Base-by-base conservation (phyloP, 2,329 filamentous ascomycete genomes). In the Ascomycota sp. region DNA sequence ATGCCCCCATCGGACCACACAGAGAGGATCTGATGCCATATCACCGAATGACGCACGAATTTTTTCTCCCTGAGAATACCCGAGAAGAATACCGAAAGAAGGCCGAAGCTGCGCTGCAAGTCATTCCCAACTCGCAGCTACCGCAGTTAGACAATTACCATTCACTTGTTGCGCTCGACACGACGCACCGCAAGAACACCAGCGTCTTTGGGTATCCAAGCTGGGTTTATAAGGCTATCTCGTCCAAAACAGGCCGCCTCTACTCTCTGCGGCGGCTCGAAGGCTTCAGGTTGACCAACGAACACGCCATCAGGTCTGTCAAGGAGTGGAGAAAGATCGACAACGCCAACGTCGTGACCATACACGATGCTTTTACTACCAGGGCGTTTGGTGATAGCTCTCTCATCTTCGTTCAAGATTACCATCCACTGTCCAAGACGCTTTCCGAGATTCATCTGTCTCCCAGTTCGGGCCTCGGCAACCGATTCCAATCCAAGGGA, bases 211-310 rank as follows among this genome's bases (percentile, higher is more conserved):
- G 83, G 20, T 92, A 82, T 44, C 71, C 76, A 5, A 93, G 77
- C 42, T 95, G 85, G 82, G 70, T 93, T 1, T 98, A 94, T 58
- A 95, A 95, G 56, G 86, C 85, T 7, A 74, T 76, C 17, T 92
- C 82, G 6, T 75, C 69, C 50, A 89, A 89, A 47, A 86, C 86
- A 42, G 89, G 85, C 8, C 75, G 79, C 38, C 71, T 75, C n/a
- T 95, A 92, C 52, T 82, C 76, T 33, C 59, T 98, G 28, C 69
- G 89, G 37, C 68, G 89, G 36, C 65, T 98, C 15, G 83, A 94
- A 62, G 77, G 82, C 29, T 94, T 83, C 46, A 75, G 82, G 8
- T 55, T 95, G 30, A 89, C 78, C 10, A 92, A 85, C 43, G 85
- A 92, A 43, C 76, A 82, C 40, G 80, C 85, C 4, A 91, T 95